Evolutionary conservation across 805 yeast genomes (phyloP), one percentile per base, ranked within the genome.

Genomic region (Lipomyces kockii): DNA sequence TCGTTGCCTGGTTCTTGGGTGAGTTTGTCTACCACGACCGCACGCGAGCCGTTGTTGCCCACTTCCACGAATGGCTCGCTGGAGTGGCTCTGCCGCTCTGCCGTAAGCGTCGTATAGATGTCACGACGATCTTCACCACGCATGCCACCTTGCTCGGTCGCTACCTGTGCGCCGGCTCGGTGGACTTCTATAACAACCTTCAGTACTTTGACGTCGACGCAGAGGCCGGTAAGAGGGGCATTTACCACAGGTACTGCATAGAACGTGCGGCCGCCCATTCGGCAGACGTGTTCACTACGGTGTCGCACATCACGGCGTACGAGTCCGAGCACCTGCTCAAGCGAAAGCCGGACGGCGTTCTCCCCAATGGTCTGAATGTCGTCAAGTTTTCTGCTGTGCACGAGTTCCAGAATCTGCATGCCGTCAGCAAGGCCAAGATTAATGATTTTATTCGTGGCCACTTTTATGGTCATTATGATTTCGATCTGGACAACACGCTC

Each of bases 1-100:
- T 92, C 61, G 97, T 92, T 32, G 97, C 98, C 2, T 94, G 99
- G 99, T 93, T 94, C 78, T 81, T 95, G 65, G 99, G 99, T 20
- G 98, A 95, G 79, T 84, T 91, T 77, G 91, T 91, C n/a, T 87
- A 83, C 76, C 87, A 88, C 74, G 97, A 95, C 78, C 85, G 87
- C 29, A 89, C 89, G 62, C 87, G 94, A 74, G 98, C 98, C 0
- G 92, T 95, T 61, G 88, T 94, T 69, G 88, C 95, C 65, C 99
- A 94, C 77, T 93, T 90, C 78, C 99, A 94, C 81, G 99, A 94
- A 81, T 94, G 99, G 99, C 84, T 94, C 66, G 98, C 99, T 1
- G 98, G 98, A 74, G 92, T 95, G 58, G 97, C 97, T 0, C 82
- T 95, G 68, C 98, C 99, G 0, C 82, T 94, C 65, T 92, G 97